A percentile compares a stretch with the other conserved stretches of the same genome.
Evolutionary conservation across 2,329 filamentous ascomycete species (phyloP).

Genomic region (Aureobasidium namibiae): DNA sequence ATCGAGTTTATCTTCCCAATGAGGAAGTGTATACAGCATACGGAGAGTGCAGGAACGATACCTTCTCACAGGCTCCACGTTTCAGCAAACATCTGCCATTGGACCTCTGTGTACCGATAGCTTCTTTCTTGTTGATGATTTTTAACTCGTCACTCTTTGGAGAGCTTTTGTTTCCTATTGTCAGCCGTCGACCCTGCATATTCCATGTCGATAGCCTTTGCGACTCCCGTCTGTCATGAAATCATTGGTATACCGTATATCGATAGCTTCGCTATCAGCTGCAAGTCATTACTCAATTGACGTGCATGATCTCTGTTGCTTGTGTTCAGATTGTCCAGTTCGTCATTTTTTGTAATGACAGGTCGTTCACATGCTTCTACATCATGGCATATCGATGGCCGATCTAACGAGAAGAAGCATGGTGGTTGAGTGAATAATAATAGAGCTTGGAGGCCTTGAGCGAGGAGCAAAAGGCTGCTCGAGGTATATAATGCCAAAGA

Average conservation of each 20-base stretch:
- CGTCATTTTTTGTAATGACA: slow-evolving; percentile 6
- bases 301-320: background rate
- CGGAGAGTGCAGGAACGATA: background rate
- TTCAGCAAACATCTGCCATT: background rate
- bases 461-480: background rate
- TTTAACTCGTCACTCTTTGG: background rate
- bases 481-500: background rate
- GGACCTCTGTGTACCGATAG: background rate
- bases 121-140: background rate
- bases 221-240: background rate
- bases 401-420: slow-evolving; percentile 1
- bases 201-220: background rate
- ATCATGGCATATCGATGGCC: background rate
- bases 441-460: background rate
- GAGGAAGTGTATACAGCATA: background rate
- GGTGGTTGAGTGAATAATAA: background rate
- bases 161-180: background rate
- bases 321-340: background rate
- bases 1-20: background rate
- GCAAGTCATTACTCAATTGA: background rate
- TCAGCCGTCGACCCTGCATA: background rate
- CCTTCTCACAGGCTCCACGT: background rate
- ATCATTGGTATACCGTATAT: background rate
- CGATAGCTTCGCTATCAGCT: background rate
- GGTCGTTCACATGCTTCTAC: background rate